Evolutionary conservation across 2,329 filamentous ascomycete species (phyloP), one percentile per base, ranked within the genome.

Genomic region (Neofusicoccum laricinum): DNA sequence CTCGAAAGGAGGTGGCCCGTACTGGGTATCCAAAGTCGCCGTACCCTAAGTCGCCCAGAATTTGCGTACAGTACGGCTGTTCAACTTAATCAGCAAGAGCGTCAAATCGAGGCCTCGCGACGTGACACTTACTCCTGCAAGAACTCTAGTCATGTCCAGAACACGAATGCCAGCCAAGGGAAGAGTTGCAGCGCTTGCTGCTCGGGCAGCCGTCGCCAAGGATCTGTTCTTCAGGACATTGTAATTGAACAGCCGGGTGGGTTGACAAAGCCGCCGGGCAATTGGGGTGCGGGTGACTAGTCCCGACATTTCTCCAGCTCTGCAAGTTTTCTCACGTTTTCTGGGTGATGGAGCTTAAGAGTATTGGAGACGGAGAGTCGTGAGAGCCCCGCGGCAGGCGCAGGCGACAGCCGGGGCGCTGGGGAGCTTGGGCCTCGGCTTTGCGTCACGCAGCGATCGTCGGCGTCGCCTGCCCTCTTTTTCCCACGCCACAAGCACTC

Each of bases 51-150:
- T 99, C 95, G 64, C 94, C 95, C 10, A 99, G 80, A 62, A 99
- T 97, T 77, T 99, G 95, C 41, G 95, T 98, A 72, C 93, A 97
- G 74, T 98, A 98, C 69, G 95, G 95, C 92, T 98, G 72, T 14
- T 64, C 2, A 11, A 49, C 19, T 7, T 34, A n/a, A 25, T 64
- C 8, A 64, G 62, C 36, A 19, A 10, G 14, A 19, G 6, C 5
- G 43, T 1, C 19, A 19, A 30, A 5, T 32, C 4, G 3, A 21
- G 15, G 4, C 3, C 14, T 7, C 25, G 25, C 40, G 12, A 5
- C 2, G n/a, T 11, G 5, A 32, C 14, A 32, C 90, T 79, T 82
- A 97, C 94, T 64, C 95, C 95, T 67, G 95, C 95, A 68, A 99
- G 80, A 1, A 99, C 95, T 79, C 95, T 86, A 3, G 94, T 98